These are phyloP conservation scores for Spergularia marina DNA, from an alignment of 148 eudicot species.

Conservation along the genomic window DNA sequence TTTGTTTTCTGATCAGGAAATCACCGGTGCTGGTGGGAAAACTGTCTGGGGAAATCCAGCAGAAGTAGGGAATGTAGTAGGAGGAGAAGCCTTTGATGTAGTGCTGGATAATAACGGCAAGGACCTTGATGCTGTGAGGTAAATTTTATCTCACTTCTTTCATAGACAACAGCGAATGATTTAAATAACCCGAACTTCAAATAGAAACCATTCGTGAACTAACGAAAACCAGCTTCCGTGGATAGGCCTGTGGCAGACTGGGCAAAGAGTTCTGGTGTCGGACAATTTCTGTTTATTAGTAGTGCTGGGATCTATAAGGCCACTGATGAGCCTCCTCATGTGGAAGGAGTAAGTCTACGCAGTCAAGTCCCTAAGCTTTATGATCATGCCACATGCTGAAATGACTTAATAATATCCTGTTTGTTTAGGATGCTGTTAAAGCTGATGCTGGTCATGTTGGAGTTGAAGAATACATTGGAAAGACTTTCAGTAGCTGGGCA, in stretches of 20 bases:
- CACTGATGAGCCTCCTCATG: constrained; percentile 93
- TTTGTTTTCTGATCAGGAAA: constrained; percentile 49
- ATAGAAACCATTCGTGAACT: neutral
- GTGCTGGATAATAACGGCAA: constrained; percentile 96
- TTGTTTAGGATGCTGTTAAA: constrained; percentile 68
- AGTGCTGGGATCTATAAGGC: constrained; percentile 95
- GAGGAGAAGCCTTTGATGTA: constrained; percentile 65
- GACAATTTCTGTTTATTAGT: constrained; percentile 80
- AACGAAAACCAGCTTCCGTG: neutral
- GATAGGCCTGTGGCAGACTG: constrained; percentile 91
- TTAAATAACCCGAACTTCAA: too few relatives aligned
- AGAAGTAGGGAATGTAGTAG: constrained; percentile 66
- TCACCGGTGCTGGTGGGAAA: constrained; percentile 75
- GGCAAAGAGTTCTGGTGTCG: constrained; percentile 75
- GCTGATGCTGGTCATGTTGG: constrained; percentile 78
- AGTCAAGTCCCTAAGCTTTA: neutral
- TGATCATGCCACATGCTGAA: neutral
- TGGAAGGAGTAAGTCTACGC: constrained; percentile 74
- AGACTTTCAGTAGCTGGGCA: constrained; percentile 63
- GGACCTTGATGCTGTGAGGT: constrained; percentile 92
- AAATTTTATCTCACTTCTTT: neutral
- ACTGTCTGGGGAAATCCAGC: constrained; percentile 91
- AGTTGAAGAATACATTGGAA: constrained; percentile 74
- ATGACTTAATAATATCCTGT: neutral
- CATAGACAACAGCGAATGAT: too few relatives aligned